Evolutionary conservation across 2,329 filamentous ascomycete species (phyloP).

Genomic region (Nothophaeocryptopus gaeumannii): DNA sequence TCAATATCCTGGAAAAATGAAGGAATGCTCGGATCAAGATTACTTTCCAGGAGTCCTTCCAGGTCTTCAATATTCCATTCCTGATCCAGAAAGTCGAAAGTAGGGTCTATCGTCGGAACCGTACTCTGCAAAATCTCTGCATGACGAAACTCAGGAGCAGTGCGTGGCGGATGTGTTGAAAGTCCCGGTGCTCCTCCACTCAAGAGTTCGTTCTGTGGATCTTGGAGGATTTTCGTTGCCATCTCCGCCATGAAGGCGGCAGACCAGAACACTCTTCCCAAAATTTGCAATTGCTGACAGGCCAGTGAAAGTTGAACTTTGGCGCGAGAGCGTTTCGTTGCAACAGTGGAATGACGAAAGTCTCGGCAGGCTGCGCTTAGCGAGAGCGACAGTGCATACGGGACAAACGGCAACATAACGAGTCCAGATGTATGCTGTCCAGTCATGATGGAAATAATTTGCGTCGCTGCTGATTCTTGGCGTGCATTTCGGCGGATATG

Average conservation of each 20-base stretch:
- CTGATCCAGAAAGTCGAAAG: neutral
- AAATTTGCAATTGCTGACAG: constrained; percentile 2
- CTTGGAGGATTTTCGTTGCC: constrained; percentile 10
- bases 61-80: constrained; percentile 8
- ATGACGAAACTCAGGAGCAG: too few species aligned
- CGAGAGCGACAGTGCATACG: constrained; percentile 10
- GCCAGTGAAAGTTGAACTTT: neutral
- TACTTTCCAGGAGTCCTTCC: constrained; percentile 11
- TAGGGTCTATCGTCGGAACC: neutral
- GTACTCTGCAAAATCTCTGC: too few species aligned
- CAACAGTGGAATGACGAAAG: constrained; percentile 5
- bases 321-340: constrained; percentile 6
- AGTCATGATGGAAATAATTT: constrained; percentile 13
- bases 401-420: constrained; percentile 10
- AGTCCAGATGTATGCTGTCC: neutral
- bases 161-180: too few species aligned
- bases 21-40: constrained; percentile 15
- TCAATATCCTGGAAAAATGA: constrained; percentile 5
- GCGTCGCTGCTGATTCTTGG: constrained; percentile 9
- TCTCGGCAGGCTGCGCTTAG: constrained; percentile 12
- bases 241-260: constrained; percentile 10
- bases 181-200: too few species aligned
- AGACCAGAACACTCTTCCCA: constrained; percentile 10
- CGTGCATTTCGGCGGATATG: constrained; percentile 8
- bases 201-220: neutral